Evolutionary conservation across 106 monocot species (phyloP).

Genomic region (Apostasia ramifera): DNA sequence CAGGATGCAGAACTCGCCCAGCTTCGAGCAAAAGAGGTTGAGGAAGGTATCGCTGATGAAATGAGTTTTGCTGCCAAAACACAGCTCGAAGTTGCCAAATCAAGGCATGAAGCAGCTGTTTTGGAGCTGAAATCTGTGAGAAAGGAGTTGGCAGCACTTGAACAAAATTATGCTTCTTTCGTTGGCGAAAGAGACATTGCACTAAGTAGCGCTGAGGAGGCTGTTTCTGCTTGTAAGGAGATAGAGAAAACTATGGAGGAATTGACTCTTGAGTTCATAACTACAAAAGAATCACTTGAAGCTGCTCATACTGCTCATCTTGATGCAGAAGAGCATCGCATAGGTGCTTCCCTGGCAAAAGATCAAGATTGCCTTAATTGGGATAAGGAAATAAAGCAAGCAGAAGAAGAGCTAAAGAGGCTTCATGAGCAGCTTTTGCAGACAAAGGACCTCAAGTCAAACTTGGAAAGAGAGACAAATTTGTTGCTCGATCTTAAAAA

Average conservation of each 20-base stretch:
- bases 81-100: constrained; percentile 19
- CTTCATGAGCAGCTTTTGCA: constrained; percentile 10
- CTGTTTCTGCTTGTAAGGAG: constrained; percentile 11
- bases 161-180: constrained; percentile 6
- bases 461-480: constrained; percentile 6
- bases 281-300: constrained; percentile 19
- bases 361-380: constrained; percentile 23
- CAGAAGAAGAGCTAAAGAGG: constrained; percentile 15
- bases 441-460: constrained; percentile 13
- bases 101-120: constrained; percentile 18
- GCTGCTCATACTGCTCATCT: constrained; percentile 25
- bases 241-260: constrained; percentile 22
- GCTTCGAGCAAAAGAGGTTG: constrained; percentile 22
- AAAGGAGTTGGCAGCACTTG: constrained; percentile 7
- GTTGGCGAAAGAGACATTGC: constrained; percentile 13
- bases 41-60: constrained; percentile 22
- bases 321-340: constrained; percentile 27
- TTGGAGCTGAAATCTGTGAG: constrained; percentile 15
- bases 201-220: constrained; percentile 12
- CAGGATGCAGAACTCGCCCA: constrained; percentile 27
- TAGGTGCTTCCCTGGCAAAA: constrained; percentile 20
- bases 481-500: constrained; percentile 5
- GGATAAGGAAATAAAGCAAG: constrained; percentile 25
- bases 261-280: constrained; percentile 18
- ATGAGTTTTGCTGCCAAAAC: constrained; percentile 19